phyloP scores from a whole-genome alignment of 192 early-diverging fungal species.

The Backusella macrospora region DNA sequence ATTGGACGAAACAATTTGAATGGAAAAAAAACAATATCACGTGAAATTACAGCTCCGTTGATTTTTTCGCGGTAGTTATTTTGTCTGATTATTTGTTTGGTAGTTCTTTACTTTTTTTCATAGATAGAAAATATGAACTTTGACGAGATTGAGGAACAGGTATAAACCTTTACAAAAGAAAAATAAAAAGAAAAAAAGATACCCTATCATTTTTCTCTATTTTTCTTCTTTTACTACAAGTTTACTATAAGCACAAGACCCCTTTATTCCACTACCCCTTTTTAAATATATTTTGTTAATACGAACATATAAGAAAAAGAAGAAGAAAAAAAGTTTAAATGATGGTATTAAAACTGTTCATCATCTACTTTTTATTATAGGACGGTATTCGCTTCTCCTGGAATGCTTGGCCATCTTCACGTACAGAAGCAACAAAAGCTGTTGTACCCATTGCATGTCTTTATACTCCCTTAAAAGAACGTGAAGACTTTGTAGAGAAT shows the following conservation, averaged over 20 bases:
- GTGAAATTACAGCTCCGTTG: background rate
- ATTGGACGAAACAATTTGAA: background rate
- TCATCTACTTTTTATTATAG: slow-evolving; percentile 19
- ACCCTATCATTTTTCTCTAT: background rate
- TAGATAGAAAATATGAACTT: slow-evolving; percentile 63
- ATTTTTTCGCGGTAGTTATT: background rate
- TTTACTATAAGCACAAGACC: background rate
- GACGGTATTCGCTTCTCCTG: slow-evolving; percentile 96
- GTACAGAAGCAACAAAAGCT: slow-evolving; percentile 89
- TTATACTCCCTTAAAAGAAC: slow-evolving; percentile 95
- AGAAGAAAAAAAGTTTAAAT: background rate
- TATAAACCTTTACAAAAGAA: slow-evolving; percentile 4
- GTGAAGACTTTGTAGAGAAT: slow-evolving; percentile 67
- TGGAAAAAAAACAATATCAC: background rate
- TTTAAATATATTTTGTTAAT: too few species aligned
- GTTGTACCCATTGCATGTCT: slow-evolving; percentile 94
- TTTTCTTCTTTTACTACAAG: background rate
- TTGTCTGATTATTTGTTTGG: too few species aligned
- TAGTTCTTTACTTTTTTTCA: background rate
- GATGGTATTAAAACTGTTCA: background rate
- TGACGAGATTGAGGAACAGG: slow-evolving; percentile 87
- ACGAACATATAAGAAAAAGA: background rate
- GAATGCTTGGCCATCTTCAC: slow-evolving; percentile 96
- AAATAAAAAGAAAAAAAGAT: background rate
- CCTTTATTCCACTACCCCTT: background rate